Evolutionary conservation across 306 rosid species (phyloP).

Genomic region (Abrus precatorius): DNA sequence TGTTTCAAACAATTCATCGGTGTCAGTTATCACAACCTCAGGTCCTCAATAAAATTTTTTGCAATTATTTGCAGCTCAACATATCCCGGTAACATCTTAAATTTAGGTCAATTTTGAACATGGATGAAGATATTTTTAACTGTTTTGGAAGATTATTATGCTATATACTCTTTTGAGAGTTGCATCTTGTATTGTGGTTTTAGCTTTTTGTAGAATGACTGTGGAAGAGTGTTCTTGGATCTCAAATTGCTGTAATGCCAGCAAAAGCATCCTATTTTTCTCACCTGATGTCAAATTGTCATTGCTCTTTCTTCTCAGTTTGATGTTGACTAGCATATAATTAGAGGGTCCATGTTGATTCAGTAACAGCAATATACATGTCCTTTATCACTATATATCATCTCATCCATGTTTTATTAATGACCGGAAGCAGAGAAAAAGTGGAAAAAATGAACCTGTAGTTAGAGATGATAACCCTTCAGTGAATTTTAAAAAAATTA

Average conservation of each 20-base stretch:
- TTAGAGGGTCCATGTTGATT: conserved; percentile 11
- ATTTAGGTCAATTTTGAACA: conserved; percentile 44
- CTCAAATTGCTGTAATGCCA: conserved; percentile 12
- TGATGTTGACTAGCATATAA: not conserved
- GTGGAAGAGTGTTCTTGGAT: conserved; percentile 36
- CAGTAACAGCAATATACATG: conserved; percentile 10
- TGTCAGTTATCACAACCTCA: conserved; percentile 22
- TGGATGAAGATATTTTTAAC: conserved; percentile 40
- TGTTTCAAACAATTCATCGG: conserved; percentile 37
- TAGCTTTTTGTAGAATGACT: conserved; percentile 40
- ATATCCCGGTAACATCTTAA: conserved; percentile 44
- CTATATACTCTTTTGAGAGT: conserved; percentile 42
- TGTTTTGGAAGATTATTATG: conserved; percentile 41
- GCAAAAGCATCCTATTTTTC: conserved; percentile 33
- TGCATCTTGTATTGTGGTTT: conserved; percentile 32
- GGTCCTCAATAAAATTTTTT: conserved; percentile 27
- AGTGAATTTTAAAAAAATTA: not conserved
- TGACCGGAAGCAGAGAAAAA: not conserved
- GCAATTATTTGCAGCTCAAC: conserved; percentile 45
- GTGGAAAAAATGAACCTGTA: not conserved
- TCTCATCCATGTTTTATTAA: conserved; percentile 1
- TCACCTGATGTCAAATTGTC: not conserved
- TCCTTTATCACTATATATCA: not conserved
- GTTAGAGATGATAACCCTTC: conserved; percentile 5
- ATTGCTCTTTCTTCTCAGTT: conserved; percentile 27